Base-by-base conservation (phyloP, 2,329 filamentous ascomycete genomes). In the Nothophoma quercina region DNA sequence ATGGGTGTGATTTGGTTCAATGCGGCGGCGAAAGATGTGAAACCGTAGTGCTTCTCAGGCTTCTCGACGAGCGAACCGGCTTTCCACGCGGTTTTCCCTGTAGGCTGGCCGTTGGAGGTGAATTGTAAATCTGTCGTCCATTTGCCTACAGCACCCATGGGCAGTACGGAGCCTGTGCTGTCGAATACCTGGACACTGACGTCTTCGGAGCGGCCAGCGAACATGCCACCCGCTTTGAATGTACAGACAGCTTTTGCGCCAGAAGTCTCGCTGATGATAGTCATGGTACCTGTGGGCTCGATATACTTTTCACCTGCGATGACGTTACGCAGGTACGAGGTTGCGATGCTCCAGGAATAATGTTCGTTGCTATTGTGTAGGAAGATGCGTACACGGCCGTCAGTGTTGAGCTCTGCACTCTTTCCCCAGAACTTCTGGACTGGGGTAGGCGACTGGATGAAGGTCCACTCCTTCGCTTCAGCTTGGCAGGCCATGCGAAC, bases 401-500 rank as follows among this genome's bases (percentile, higher is more conserved):
- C 93, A 0, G 92, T 98, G 55, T 90, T 95, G 57, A 99, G 86
- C 75, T 99, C 95, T 2, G 91, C 91, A 47, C 89, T 93, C 79
- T 98, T 98, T 49, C 95, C 95, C 95, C 95, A 98, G 78, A 99
- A 99, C 71, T 98, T 98, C 71, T 99, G 93, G 18, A 89, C 88
- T 0, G 95, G 95, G 50, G 89, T 88, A 0, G 95, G 91, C 4
- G 89, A 90, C 71, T 98, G 95, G 1, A 90, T 83, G 56, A 96
- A 88, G 2, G 89, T 91, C 95, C 95, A 99, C 51, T 84, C 80
- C 30, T 86, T 83, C 30, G 90, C 86, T 72, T 99, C 95, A 4
- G 93, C 95, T 73, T 98, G 93, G 78, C 93, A 93, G 5, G 95
- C 95, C 67, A 98, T 85, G 58, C 93, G 87, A 12, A 99, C 91